A percentile compares a stretch with the other conserved stretches of the same genome.
Evolutionary conservation across 352 stramenopile species (phyloP).

Genomic region (Pythium angustatum): DNA sequence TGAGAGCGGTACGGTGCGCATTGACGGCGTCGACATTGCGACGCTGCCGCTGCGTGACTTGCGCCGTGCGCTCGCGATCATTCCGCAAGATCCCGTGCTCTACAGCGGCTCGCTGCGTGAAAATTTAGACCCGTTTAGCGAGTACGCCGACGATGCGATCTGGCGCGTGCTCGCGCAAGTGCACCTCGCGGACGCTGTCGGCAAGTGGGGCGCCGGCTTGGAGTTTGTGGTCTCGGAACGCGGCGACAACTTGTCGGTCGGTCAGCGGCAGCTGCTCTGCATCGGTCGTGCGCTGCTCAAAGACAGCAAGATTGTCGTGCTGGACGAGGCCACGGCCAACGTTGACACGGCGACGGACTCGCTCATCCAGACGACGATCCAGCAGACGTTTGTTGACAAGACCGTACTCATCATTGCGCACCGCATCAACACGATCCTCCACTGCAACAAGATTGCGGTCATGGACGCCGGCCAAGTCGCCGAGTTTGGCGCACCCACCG

Average conservation of each 20-base stretch:
- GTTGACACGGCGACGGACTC: conserved; percentile 70
- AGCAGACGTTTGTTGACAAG: conserved; percentile 82
- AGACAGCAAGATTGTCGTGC: conserved; percentile 90
- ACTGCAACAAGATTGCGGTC: conserved; percentile 90
- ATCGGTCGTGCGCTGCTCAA: conserved; percentile 93
- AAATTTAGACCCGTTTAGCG: conserved; percentile 90
- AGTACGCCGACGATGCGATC: conserved; percentile 66
- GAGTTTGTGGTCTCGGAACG: conserved; percentile 90
- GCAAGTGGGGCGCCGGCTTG: conserved; percentile 50
- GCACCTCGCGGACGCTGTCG: conserved; percentile 66
- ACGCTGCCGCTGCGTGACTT: conserved; percentile 78
- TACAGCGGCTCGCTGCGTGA: conserved; percentile 86
- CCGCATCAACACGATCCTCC: conserved; percentile 92
- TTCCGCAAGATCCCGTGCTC: conserved; percentile 90
- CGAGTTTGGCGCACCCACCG: conserved; percentile 88
- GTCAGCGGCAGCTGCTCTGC: conserved; percentile 95
- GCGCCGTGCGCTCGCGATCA: conserved; percentile 82
- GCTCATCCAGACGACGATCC: conserved; percentile 68
- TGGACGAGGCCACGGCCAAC: conserved; percentile 95
- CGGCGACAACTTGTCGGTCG: conserved; percentile 93
- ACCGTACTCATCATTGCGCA: conserved; percentile 95
- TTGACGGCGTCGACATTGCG: conserved; percentile 90
- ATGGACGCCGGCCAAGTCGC: conserved; percentile 87
- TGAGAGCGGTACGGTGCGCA: conserved; percentile 59
- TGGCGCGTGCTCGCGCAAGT: conserved; percentile 63